phyloP scores from a whole-genome alignment of 805 yeast species.

The Lachancea sp. region DNA sequence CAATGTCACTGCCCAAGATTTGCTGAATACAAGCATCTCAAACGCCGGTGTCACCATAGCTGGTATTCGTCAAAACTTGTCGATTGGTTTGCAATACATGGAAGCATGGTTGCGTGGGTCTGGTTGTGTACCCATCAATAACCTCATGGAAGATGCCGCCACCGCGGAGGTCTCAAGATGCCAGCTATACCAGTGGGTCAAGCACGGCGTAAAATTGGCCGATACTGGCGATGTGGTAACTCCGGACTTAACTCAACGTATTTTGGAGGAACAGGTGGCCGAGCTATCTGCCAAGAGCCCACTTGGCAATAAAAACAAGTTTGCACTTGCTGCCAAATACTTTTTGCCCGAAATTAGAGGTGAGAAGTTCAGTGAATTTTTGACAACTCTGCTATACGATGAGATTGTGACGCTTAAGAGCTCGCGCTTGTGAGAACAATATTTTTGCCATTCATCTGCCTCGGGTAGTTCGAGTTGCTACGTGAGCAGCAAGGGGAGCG shows the following conservation, averaged over 20 bases:
- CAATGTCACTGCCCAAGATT: conserved; percentile 47
- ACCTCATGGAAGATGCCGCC: conserved; percentile 86
- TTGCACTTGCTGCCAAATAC: conserved; percentile 59
- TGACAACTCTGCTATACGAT: conserved; percentile 70
- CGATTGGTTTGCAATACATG: conserved; percentile 72
- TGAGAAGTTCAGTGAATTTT: conserved; percentile 66
- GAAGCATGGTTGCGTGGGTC: conserved; percentile 82
- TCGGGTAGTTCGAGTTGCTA: not conserved
- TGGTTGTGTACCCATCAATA: conserved; percentile 82
- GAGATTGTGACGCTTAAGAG: conserved; percentile 39
- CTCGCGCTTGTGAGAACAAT: conserved; percentile 14
- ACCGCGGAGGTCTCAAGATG: conserved; percentile 84
- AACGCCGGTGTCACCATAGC: conserved; percentile 58
- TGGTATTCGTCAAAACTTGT: conserved; percentile 66
- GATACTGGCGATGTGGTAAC: conserved; percentile 56
- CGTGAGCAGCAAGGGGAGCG: no score
- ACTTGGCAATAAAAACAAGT: conserved; percentile 49
- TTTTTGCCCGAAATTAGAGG: conserved; percentile 70
- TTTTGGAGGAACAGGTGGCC: conserved; percentile 57
- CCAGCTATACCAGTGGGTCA: conserved; percentile 79
- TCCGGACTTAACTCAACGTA: conserved; percentile 48
- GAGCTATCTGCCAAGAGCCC: conserved; percentile 43
- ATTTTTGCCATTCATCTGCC: not conserved
- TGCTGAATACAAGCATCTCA: conserved; percentile 57
- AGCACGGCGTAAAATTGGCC: conserved; percentile 53